Percentiles rank a stretch among this genome's conserved stretches.
Conservation (phyloP, 1,284 basidiomycete genomes). For the Melampsora americana region DNA sequence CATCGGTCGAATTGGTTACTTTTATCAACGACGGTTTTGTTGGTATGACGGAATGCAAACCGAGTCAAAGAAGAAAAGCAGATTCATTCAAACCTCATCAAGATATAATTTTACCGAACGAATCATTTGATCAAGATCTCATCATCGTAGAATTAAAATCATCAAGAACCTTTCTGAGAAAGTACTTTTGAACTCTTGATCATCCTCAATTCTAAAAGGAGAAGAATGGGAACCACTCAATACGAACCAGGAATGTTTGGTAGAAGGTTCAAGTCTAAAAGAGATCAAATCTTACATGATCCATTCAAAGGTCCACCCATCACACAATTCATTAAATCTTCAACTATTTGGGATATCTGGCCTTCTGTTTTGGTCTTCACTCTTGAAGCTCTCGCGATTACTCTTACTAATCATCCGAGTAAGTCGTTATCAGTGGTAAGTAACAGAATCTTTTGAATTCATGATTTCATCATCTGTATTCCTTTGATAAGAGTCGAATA, state of each 20-base stretch:
- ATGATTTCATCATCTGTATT: not conserved
- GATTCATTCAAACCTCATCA: too few relatives aligned
- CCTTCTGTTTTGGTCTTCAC: conserved; percentile 30
- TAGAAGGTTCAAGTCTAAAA: conserved; percentile 1
- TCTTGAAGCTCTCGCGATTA: conserved; percentile 14
- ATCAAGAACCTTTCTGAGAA: too few relatives aligned
- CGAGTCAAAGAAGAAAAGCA: too few relatives aligned
- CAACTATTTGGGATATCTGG: conserved; percentile 36
- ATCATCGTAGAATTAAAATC: too few relatives aligned
- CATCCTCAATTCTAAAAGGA: too few relatives aligned
- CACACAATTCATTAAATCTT: conserved; percentile 30
- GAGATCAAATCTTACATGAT: conserved; percentile 23
- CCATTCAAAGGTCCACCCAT: conserved; percentile 27
- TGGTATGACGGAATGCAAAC: too few relatives aligned
- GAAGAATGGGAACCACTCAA: too few relatives aligned
- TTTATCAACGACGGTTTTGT: too few relatives aligned
- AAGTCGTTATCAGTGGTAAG: conserved; percentile 30
- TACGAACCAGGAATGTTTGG: not conserved
- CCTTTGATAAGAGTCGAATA: not conserved
- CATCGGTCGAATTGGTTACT: too few relatives aligned
- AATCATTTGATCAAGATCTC: too few relatives aligned
- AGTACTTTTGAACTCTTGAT: too few relatives aligned
- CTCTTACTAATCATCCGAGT: conserved; percentile 8
- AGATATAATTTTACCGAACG: too few relatives aligned
- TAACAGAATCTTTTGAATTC: not conserved